These are phyloP conservation scores for Zymoseptoria brevis DNA, from an alignment of 2,329 filamentous ascomycete species.

Conservation along the genomic window DNA sequence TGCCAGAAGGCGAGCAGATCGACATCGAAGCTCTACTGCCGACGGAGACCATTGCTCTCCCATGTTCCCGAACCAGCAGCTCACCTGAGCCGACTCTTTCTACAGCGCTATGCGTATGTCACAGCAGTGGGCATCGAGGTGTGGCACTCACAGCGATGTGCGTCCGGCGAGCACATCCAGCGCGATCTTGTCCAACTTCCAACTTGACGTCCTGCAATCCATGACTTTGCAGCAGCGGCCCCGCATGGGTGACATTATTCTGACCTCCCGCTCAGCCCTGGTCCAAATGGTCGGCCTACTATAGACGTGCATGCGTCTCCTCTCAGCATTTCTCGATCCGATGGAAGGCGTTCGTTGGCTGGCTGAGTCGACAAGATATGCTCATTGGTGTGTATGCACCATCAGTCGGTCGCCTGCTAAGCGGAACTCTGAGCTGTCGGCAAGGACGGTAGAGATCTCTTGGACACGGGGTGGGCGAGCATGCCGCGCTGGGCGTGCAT, in stretches of 20 bases:
- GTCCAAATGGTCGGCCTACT: background rate
- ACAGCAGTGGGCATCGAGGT: background rate
- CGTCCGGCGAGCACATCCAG: background rate
- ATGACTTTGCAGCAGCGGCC: background rate
- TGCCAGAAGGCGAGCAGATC: background rate
- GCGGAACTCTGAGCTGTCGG: background rate
- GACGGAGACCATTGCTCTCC: background rate
- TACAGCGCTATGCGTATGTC: background rate
- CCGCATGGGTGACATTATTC: background rate
- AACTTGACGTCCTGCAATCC: background rate
- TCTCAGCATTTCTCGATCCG: background rate
- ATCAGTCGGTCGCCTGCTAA: background rate
- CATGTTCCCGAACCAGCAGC: background rate
- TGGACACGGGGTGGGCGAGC: background rate
- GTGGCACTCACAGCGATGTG: background rate
- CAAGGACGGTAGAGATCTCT: background rate
- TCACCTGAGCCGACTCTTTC: background rate
- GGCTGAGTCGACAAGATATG: background rate
- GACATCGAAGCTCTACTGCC: background rate
- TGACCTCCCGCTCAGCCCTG: background rate
- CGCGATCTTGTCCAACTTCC: background rate
- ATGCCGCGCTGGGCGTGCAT: slow-evolving; percentile 2
- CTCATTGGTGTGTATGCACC: background rate
- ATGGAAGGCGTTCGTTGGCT: background rate
- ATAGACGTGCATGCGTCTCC: background rate